phyloP scores from a whole-genome alignment of 2,329 filamentous ascomycete genomes.

The Colletotrichum sp. region DNA sequence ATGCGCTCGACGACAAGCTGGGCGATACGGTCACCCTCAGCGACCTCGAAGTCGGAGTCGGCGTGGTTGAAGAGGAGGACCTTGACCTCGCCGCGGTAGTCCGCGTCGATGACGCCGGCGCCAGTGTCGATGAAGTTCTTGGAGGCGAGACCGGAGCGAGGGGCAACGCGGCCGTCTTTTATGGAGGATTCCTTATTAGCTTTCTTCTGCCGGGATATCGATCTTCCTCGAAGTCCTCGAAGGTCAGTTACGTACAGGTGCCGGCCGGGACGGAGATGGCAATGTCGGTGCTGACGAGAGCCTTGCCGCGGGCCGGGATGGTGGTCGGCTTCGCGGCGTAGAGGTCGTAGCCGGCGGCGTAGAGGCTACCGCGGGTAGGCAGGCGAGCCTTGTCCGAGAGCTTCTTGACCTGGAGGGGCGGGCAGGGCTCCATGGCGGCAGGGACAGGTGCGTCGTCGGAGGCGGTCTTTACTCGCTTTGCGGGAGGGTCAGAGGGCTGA shows the following conservation, averaged over 20 bases:
- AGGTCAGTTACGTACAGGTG: constrained; percentile 69
- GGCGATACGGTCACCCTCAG: constrained; percentile 87
- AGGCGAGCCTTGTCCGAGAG: constrained; percentile 79
- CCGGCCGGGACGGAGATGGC: constrained; percentile 88
- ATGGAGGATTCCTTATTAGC: not conserved
- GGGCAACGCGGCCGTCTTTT: constrained; percentile 85
- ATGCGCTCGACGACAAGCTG: constrained; percentile 95
- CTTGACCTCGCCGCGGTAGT: constrained; percentile 94
- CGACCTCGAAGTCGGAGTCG: constrained; percentile 80
- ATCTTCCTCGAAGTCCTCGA: no score
- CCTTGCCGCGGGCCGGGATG: constrained; percentile 84
- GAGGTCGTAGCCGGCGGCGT: constrained; percentile 92
- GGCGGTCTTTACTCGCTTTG: constrained; percentile 77
- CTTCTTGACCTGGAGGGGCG: constrained; percentile 86
- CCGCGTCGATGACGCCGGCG: constrained; percentile 95
- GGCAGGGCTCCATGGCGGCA: constrained; percentile 46
- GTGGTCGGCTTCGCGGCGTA: constrained; percentile 78
- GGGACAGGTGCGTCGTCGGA: constrained; percentile 35
- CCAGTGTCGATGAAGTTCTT: constrained; percentile 98
- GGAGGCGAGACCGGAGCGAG: constrained; percentile 85
- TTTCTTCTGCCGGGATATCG: not conserved
- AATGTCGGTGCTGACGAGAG: constrained; percentile 87
- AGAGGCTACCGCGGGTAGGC: constrained; percentile 87
- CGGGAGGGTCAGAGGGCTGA: constrained; percentile 71
- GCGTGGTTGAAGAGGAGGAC: constrained; percentile 93